These are phyloP conservation scores for Phytophthora melonis DNA, from an alignment of 352 stramenopile species.

Conservation along the genomic window DNA sequence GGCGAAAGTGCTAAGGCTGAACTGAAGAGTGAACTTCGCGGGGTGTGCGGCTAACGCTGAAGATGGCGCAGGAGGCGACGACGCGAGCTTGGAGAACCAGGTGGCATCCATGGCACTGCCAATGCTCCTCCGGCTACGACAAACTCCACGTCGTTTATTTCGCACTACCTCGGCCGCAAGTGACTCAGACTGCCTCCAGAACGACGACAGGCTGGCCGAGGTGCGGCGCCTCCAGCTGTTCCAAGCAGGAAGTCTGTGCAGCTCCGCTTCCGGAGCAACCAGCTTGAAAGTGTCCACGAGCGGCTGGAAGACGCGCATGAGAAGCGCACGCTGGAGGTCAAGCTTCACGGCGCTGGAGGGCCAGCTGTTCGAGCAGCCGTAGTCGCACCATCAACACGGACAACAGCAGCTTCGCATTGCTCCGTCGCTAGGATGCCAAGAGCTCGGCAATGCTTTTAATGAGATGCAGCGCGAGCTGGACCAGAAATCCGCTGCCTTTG, in stretches of 20 bases:
- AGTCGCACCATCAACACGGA: slow-evolving; percentile 67
- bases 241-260: slow-evolving; percentile 87
- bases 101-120: slow-evolving; percentile 37
- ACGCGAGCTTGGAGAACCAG: slow-evolving; percentile 59
- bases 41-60: slow-evolving; percentile 36
- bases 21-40: slow-evolving; percentile 38
- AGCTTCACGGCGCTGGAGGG: slow-evolving; percentile 82
- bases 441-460: slow-evolving; percentile 47
- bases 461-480: slow-evolving; percentile 71
- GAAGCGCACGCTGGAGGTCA: slow-evolving; percentile 81
- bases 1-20: slow-evolving; percentile 14
- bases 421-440: slow-evolving; percentile 44
- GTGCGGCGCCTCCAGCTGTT: slow-evolving; percentile 79
- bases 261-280: slow-evolving; percentile 84
- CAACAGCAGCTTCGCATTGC: slow-evolving; percentile 50
- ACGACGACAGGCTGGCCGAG: slow-evolving; percentile 62
- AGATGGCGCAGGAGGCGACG: slow-evolving; percentile 40
- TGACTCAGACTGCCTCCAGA: slow-evolving; percentile 35
- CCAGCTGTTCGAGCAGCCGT: slow-evolving; percentile 81
- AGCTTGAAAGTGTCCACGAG: slow-evolving; percentile 75
- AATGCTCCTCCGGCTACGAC: slow-evolving; percentile 18
- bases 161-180: slow-evolving; percentile 31
- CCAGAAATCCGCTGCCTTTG: slow-evolving; percentile 60
- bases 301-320: slow-evolving; percentile 75
- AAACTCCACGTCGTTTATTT: slow-evolving; percentile 40